Evolutionary conservation across 352 stramenopile species (phyloP), one percentile per base, ranked within the genome.

Genomic region (Phytophthora podocarpi): DNA sequence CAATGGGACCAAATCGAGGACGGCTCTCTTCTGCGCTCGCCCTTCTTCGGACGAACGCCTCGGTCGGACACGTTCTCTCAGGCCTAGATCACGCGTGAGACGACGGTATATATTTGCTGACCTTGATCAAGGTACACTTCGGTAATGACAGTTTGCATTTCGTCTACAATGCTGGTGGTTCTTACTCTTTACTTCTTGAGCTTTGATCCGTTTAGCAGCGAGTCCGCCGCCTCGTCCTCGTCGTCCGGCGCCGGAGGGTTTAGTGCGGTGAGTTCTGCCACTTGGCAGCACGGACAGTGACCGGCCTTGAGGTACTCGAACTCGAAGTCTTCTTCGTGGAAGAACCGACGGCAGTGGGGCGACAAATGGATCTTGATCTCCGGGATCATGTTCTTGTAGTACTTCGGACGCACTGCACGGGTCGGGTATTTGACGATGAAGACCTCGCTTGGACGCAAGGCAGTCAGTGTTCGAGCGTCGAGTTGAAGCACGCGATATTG

Each of bases 321-420:
- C 78, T 98, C 95, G 61, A 98, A 98, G 71, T 98, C 92, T 67
- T 98, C 89, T 55, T 97, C 89, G 72, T 98, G 89, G 77, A 98
- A 98, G 52, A 98, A 98, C 37, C 83, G 80, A 41, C 92, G 87
- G 67, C 94, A 98, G 48, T 92, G 77, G 21, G 80, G 89, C 20
- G 85, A 98, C 41, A 97, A 68, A 58, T 95, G 76, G 31, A 98
- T 89, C 55, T 94, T 90, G 64, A 98, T 95, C 65, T 93, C 59
- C 10, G 52, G 87, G 57, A 98, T 94, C 89, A 98, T 97, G 78
- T 97, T 98, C 64, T 93, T 95, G 70, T 88, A 96, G 71, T 80
- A 97, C 37, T 84, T 87, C 15, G 63, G 62, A 34, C 85, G 78
- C 31, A 95, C 37, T 31, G 10, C 98, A 88, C 10, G 93, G 72